Conservation (phyloP, 352 stramenopile species). For the Phytophthora vignae region DNA sequence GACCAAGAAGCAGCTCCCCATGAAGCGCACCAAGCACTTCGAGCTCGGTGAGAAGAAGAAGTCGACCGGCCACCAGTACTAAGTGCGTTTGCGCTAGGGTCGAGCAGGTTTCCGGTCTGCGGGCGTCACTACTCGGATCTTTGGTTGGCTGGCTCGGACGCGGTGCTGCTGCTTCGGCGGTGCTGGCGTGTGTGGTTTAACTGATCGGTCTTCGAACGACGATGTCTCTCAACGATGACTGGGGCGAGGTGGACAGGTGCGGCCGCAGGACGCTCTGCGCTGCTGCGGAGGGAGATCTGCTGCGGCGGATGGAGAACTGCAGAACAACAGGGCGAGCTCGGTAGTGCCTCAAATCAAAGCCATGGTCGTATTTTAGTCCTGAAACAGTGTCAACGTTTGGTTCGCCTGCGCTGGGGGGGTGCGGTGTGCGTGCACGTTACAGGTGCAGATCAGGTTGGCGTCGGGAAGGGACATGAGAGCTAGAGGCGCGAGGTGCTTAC, state of each 20-base stretch:
- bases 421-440: background rate
- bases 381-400: conserved; percentile 22
- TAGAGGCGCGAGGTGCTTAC: no score
- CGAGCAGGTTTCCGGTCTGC: conserved; percentile 23
- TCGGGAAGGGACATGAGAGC: no score
- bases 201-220: conserved; percentile 24
- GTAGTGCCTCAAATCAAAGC: conserved; percentile 57
- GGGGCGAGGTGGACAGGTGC: conserved; percentile 19
- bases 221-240: conserved; percentile 35
- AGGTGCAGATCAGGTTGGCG: background rate
- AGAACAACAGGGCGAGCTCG: conserved; percentile 16
- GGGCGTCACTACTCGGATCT: conserved; percentile 8
- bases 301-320: conserved; percentile 18
- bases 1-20: conserved; percentile 98
- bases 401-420: background rate
- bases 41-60: conserved; percentile 99
- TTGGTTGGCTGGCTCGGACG: conserved; percentile 17
- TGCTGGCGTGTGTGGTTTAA: conserved; percentile 3
- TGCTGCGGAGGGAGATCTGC: conserved; percentile 17
- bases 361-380: conserved; percentile 67
- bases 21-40: conserved; percentile 99
- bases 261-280: background rate
- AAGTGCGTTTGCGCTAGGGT: conserved; percentile 58
- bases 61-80: conserved; percentile 97
- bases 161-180: background rate